Evolutionary conservation across 345 rosid species (phyloP), one percentile per base, ranked within the genome.

Genomic region (Eucalyptus rudis): DNA sequence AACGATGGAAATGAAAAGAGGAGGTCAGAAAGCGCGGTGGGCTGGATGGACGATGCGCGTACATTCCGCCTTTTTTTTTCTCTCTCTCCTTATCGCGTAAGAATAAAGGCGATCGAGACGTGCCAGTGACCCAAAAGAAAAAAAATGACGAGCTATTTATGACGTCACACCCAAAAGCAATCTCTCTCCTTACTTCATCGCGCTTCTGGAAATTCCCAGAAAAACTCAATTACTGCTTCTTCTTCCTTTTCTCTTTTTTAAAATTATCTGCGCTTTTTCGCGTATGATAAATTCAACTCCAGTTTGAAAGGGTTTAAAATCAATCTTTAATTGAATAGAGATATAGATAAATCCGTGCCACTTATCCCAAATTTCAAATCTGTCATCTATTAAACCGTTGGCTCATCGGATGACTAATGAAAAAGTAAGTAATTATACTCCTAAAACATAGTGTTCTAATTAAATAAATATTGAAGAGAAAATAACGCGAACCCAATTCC

Each of bases 241-340:
- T 5, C 7, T 12, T 43, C 6, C 11, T 25, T n/a, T n/a, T 0
- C 0, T 51, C 0, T 5, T 5, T 27, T 62, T 29, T 56, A 24
- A 56, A 29, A 62, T 62, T 62, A 62, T 62, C 17, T 29, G 68
- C 0, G 0, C 0, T 29, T 62, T 0, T 0, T 62, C 17, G n/a
- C 68, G 4, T 27, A 27, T 27, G 31, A 51, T 22, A 64, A 64
- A 13, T 29, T 64, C 36, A 64, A 64, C 71, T 64, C 71, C 36
- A 64, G 19, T 64, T 64, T 7, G 0, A 13, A 62, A 64, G 0
- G 0, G 1, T 13, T 29, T 29, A 29, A 64, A 64, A 64, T 64
- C 36, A 29, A 2, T 1, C 14, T 58, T 64, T 7, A 2, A 64
- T 7, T 64, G 71, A 64, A 29, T 13, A 13, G 36, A 3, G 15